Evolutionary conservation across 1,284 basidiomycete genomes (phyloP).

Genomic region (Vanrija pseudolonga): DNA sequence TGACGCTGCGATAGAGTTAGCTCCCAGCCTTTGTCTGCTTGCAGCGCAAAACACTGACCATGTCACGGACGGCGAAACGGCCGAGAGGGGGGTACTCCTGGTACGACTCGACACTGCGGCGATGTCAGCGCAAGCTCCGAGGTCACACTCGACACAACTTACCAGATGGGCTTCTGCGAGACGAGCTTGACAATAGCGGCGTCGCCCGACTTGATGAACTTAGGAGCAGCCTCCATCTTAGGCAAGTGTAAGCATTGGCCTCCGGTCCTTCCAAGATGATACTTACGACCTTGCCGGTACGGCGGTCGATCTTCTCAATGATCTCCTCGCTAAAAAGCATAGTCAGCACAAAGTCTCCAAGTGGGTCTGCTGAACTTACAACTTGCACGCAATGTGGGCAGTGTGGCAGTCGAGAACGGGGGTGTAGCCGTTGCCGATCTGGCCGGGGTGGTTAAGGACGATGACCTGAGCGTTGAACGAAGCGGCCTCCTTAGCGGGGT

Average conservation of each 20-base stretch:
- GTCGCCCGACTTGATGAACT: constrained; percentile 96
- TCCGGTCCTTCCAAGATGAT: too few relatives aligned
- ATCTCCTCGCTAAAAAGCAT: too few relatives aligned
- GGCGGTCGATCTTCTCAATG: constrained; percentile 98
- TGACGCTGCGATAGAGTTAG: constrained; percentile 56
- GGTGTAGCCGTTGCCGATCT: constrained; percentile 80
- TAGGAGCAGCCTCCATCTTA: constrained; percentile 71
- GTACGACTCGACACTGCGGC: constrained; percentile 96
- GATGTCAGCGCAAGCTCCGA: too few relatives aligned
- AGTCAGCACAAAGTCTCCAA: too few relatives aligned
- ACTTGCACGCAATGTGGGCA: constrained; percentile 99
- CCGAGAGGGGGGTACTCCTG: constrained; percentile 98
- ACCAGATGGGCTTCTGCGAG: constrained; percentile 59
- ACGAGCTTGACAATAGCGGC: constrained; percentile 95
- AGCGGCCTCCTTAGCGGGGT: constrained; percentile 98
- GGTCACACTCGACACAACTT: too few relatives aligned
- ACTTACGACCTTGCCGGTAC: constrained; percentile 68
- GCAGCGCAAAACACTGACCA: constrained; percentile 48
- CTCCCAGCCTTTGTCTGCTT: too few relatives aligned
- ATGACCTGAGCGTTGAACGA: constrained; percentile 99
- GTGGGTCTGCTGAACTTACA: too few relatives aligned
- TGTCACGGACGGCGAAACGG: constrained; percentile 93
- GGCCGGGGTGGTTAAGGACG: constrained; percentile 99
- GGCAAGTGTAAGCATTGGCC: too few relatives aligned
- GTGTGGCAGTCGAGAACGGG: constrained; percentile 99